Base-by-base conservation (phyloP, 176 grass and related monocot genomes). In the Thinopyrum elongatum region DNA sequence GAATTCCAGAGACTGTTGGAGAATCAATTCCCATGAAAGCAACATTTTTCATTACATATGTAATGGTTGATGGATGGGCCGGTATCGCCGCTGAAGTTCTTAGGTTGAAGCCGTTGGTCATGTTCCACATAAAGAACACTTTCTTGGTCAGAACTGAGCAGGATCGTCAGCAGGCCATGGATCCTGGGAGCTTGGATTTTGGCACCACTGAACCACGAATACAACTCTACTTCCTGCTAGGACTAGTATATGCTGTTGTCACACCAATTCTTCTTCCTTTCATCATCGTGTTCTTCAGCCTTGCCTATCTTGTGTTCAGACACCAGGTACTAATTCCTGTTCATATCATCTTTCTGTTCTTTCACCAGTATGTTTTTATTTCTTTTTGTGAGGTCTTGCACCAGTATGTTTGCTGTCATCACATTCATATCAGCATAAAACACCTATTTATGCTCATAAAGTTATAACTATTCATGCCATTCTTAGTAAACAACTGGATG, bases 61-160 rank as follows among this genome's bases (percentile, higher is more conserved):
- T 98, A 82, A 98, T 95, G 97, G 92, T 98, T 84, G 97, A 98
- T 76, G 94, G 97, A 16, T 98, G 97, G 97, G 90, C 97, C 15
- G 88, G 97, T 86, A 65, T 98, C 76, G 94, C 97, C 31, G 93
- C 94, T 66, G 94, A 94, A 82, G 94, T 98, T 84, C 81, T 98
- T 86, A 82, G 97, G 88, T 85, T 98, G 63, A 98, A 98, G 85
- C 36, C 94, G 17, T 70, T 98, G 42, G 67, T 95, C 26, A 34
- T 98, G 70, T 98, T 94, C 79, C 94, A 98, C 89, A 74, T 98
- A 77, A 95, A 96, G 82, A 95, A 98, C 51, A 28, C 94, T 82
- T 98, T 98, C 80, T 81, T 98, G 70, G 94, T 94, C 22, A 98
- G 94, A 83, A 98, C 97, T 8, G 94, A 98, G 30, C 88, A 86